Evolutionary conservation across 176 grass and related monocot species (phyloP).

Genomic region (Triticum aestivum): IWGSC_CS_RefSeq_v2.1 NC_057811.1:481147279-481147778

Average conservation of each 20-base stretch:
- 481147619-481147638: slow-evolving; percentile 99
- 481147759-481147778: slow-evolving; percentile 81
- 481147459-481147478: slow-evolving; percentile 81
- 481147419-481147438: slow-evolving; percentile 93
- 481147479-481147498: slow-evolving; percentile 74
- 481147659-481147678: slow-evolving; percentile 95
- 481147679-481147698: slow-evolving; percentile 44
- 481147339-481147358: slow-evolving; percentile 40
- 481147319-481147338: slow-evolving; percentile 85
- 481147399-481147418: slow-evolving; percentile 17
- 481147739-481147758: neutral
- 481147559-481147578: slow-evolving; percentile 13
- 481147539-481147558: slow-evolving; percentile 12
- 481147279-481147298: slow-evolving; percentile 89
- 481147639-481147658: slow-evolving; percentile 84
- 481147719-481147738: slow-evolving; percentile 33
- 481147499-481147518: slow-evolving; percentile 29
- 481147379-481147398: neutral
- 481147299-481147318: slow-evolving; percentile 81
- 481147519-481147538: neutral
- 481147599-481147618: slow-evolving; percentile 96
- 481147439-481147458: slow-evolving; percentile 78
- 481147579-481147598: slow-evolving; percentile 30
- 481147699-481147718: slow-evolving; percentile 20
- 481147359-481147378: neutral